A percentile compares a stretch with the other conserved stretches of the same genome.
These are phyloP conservation scores for Schoenoplectus triqueter DNA, from an alignment of 202 grass and related monocot genomes.

Conservation along the genomic window DNA sequence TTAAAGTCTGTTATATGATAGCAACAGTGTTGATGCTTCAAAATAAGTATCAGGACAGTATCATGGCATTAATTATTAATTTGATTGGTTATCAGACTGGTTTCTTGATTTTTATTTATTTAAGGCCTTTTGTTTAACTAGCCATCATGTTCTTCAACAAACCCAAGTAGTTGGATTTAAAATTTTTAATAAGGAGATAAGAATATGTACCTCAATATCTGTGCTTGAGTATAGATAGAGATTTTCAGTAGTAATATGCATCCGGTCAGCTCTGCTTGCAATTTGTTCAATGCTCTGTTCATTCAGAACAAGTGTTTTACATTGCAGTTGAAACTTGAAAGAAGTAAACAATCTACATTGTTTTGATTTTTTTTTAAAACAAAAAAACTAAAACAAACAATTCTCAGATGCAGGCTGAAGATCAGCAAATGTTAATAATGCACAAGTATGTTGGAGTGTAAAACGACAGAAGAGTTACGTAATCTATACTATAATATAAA, in stretches of 20 bases:
- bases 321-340: constrained; percentile 2
- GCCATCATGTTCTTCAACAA: background rate
- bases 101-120: constrained; percentile 22
- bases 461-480: background rate
- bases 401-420: background rate
- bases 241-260: constrained; percentile 71
- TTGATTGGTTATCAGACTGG: background rate
- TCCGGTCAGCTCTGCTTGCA: constrained; percentile 80
- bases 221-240: constrained; percentile 93
- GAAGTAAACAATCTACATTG: too few species aligned
- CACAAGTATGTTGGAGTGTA: background rate
- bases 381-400: background rate
- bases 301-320: constrained; percentile 30
- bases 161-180: background rate
- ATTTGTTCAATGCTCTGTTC: constrained; percentile 95
- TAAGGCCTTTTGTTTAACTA: background rate
- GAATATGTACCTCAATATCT: constrained; percentile 76
- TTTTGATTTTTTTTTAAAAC: too few species aligned
- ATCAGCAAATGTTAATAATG: background rate
- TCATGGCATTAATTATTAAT: constrained; percentile 3
- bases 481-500: too few species aligned
- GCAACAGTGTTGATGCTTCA: background rate
- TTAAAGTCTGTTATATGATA: background rate
- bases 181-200: background rate
- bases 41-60: background rate